phyloP scores from a whole-genome alignment of 305 asterid genomes.

The Striga hermonthica region DNA sequence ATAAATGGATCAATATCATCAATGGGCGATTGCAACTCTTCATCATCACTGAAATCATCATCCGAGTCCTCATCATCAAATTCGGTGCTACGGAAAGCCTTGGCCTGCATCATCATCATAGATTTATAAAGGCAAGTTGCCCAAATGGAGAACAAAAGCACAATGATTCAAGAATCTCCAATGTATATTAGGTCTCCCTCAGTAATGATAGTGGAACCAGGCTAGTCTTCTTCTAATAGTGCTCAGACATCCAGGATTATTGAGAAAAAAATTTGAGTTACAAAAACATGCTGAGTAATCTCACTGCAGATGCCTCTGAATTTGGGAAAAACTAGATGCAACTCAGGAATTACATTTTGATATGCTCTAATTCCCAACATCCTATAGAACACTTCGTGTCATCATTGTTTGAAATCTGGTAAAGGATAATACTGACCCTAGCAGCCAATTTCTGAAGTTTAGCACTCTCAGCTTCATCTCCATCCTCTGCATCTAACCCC shows the following conservation, averaged over 20 bases:
- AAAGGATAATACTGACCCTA: slow-evolving; percentile 49
- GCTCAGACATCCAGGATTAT: too few relatives aligned
- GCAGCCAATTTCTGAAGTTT: slow-evolving; percentile 83
- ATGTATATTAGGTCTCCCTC: too few relatives aligned
- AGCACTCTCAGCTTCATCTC: slow-evolving; percentile 72
- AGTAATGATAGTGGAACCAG: too few relatives aligned
- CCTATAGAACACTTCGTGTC: background rate
- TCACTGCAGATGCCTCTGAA: too few relatives aligned
- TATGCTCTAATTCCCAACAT: background rate
- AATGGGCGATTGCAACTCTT: slow-evolving; percentile 91
- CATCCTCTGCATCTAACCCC: slow-evolving; percentile 90
- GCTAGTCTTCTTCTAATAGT: too few relatives aligned
- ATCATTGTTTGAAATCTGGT: background rate
- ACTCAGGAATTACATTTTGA: background rate
- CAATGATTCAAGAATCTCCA: too few relatives aligned
- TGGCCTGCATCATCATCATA: slow-evolving; percentile 54
- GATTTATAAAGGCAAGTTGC: background rate
- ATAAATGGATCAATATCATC: slow-evolving; percentile 96
- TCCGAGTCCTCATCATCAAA: slow-evolving; percentile 68
- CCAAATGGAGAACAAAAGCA: slow-evolving; percentile 5
- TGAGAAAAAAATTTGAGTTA: too few relatives aligned
- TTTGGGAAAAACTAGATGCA: too few relatives aligned
- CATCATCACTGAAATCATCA: slow-evolving; percentile 93
- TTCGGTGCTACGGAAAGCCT: slow-evolving; percentile 68
- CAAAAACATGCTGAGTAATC: too few relatives aligned